Evolutionary conservation across 2,329 filamentous ascomycete genomes (phyloP), one percentile per base, ranked within the genome.

Genomic region (Trichophyton schoenleinii): DNA sequence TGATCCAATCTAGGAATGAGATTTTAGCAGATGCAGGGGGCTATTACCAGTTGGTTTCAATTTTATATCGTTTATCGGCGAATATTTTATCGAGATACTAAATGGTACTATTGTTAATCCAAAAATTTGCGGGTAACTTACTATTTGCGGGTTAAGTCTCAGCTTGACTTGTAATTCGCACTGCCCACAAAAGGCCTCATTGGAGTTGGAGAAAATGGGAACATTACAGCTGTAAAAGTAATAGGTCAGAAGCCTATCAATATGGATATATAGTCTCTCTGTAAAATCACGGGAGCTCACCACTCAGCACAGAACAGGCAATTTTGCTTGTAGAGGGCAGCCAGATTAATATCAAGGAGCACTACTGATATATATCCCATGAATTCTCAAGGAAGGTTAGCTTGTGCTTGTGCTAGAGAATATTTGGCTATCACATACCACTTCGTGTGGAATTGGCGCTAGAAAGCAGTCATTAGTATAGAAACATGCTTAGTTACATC

Each of bases 191-290:
- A 25, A 13, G n/a, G 36, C 63, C 6, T n/a, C n/a, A 8, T 53
- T n/a, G 9, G 69, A 64, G 60, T 80, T 80, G 4, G 75, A 73
- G 63, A 75, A 79, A 15, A 80, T 61, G 0, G 76, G 72, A 15
- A 76, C 72, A 6, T 73, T 75, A 66, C 79, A 80, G 65, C 63
- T 64, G 55, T 38, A 38, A 15, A 20, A 8, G 6, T 8, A 31
- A 20, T 3, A 9, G 6, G 22, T 59, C 18, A 59, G 41, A 46
- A 44, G 20, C 11, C 22, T 4, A 7, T 7, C 2, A 22, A 13
- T 38, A 11, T n/a, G 6, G 4, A 3, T 15, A 41, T 42, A 42
- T 42, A 11, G 3, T 42, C 5, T 8, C 44, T 22, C 2, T 25
- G 3, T 25, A 48, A 2, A 8, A 1, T 9, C 9, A 11, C 3